A percentile compares a stretch with the other conserved stretches of the same genome.
phyloP scores from a whole-genome alignment of 805 yeast genomes.

The Wickerhamiella kurtzmanii region DNA sequence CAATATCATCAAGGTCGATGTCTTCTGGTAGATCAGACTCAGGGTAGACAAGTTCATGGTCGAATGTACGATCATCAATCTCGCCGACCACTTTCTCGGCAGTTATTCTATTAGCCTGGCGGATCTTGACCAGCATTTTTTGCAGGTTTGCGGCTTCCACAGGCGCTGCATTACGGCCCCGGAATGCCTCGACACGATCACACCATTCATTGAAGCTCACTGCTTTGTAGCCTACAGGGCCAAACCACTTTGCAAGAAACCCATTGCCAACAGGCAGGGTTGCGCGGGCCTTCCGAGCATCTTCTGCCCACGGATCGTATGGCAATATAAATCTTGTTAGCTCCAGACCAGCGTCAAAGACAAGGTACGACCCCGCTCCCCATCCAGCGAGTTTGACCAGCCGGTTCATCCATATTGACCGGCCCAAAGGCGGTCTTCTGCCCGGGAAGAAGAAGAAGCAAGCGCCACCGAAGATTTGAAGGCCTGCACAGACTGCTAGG shows the following conservation, averaged over 20 bases:
- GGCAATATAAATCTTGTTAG: conserved; percentile 33
- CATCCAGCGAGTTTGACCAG: conserved; percentile 25
- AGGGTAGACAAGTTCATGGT: background rate
- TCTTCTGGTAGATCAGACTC: conserved; percentile 2
- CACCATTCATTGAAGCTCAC: conserved; percentile 28
- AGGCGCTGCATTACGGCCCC: background rate
- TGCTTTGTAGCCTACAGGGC: conserved; percentile 46
- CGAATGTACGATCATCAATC: conserved; percentile 1
- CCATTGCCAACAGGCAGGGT: background rate
- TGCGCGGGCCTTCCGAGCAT: conserved; percentile 41
- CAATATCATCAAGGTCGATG: conserved; percentile 3
- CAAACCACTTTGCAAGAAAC: conserved; percentile 43
- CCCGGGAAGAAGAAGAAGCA: conserved; percentile 19
- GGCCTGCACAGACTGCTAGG: conserved; percentile 36
- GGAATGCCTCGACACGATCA: conserved; percentile 6
- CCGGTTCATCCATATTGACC: conserved; percentile 20
- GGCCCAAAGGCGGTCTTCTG: conserved; percentile 12
- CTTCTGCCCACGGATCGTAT: conserved; percentile 60
- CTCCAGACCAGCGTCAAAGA: conserved; percentile 48
- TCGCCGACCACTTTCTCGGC: background rate
- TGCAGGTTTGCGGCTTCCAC: background rate
- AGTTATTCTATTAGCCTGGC: background rate
- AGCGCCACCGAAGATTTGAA: conserved; percentile 42
- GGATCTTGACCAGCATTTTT: background rate
- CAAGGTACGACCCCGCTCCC: conserved; percentile 33